Evolutionary conservation across 139 green algal genomes (phyloP).

Genomic region (Trebouxia sp.): DNA sequence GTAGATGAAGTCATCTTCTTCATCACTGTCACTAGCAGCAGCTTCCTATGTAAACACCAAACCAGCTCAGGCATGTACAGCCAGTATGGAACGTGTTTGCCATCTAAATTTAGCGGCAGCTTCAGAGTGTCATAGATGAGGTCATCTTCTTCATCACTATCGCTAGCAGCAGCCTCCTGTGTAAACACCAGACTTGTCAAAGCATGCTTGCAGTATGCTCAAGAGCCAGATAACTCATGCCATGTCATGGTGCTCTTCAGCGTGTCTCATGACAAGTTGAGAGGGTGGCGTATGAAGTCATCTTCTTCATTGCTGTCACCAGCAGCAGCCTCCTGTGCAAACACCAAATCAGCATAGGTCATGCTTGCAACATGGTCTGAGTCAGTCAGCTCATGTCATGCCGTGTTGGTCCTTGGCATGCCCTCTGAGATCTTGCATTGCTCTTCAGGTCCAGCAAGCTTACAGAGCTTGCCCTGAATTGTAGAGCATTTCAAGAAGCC

Average conservation of each 20-base stretch:
- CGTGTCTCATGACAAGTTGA: too few relatives aligned
- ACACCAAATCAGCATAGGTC: background rate
- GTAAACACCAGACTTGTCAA: background rate
- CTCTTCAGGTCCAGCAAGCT: too few relatives aligned
- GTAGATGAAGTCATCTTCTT: constrained; percentile 93
- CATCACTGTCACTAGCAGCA: constrained; percentile 62
- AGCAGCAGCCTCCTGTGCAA: background rate
- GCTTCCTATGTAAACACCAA: background rate
- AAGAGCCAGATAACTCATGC: too few relatives aligned
- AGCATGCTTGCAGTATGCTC: too few relatives aligned
- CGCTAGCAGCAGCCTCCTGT: constrained; percentile 25
- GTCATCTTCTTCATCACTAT: constrained; percentile 83
- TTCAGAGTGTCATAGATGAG: constrained; percentile 99
- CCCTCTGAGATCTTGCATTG: too few relatives aligned
- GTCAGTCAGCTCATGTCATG: too few relatives aligned
- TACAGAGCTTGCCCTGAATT: too few relatives aligned
- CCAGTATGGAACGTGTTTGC: constrained; percentile 99
- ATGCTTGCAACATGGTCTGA: too few relatives aligned
- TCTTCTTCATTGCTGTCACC: constrained; percentile 81
- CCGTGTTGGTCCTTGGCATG: background rate
- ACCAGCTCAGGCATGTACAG: constrained; percentile 90
- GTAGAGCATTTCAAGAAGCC: too few relatives aligned
- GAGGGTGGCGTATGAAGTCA: too few relatives aligned
- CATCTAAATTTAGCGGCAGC: constrained; percentile 97
- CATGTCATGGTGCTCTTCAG: too few relatives aligned